Evolutionary conservation across 176 grass and related monocot species (phyloP).

Genomic region (Luzula sylvatica): DNA sequence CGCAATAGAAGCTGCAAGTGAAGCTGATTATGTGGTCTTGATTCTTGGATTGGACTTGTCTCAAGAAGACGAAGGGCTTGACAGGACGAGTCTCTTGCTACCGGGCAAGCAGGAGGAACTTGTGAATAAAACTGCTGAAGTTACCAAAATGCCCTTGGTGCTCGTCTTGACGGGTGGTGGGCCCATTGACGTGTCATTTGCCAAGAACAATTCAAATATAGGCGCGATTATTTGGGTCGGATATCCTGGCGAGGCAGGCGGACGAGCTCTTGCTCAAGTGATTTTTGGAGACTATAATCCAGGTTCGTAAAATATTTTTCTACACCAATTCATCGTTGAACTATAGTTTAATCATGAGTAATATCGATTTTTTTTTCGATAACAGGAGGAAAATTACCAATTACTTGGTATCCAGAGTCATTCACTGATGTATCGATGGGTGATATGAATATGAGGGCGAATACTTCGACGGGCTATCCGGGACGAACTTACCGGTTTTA

Average conservation of each 20-base stretch:
- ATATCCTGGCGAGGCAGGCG: slow-evolving; percentile 83
- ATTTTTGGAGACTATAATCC: slow-evolving; percentile 82
- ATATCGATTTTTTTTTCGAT: too few species aligned
- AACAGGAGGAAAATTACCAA: slow-evolving; percentile 48
- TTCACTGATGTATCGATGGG: slow-evolving; percentile 71
- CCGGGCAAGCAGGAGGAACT: slow-evolving; percentile 83
- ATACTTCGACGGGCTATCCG: slow-evolving; percentile 58
- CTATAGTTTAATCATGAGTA: too few species aligned
- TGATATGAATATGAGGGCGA: slow-evolving; percentile 78
- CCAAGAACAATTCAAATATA: slow-evolving; percentile 39
- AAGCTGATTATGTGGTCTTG: slow-evolving; percentile 47
- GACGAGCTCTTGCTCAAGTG: slow-evolving; percentile 69
- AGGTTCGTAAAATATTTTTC: slow-evolving; percentile 30
- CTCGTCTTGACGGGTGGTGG: slow-evolving; percentile 77
- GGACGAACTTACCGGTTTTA: slow-evolving; percentile 90
- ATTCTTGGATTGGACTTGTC: slow-evolving; percentile 74
- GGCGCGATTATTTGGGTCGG: slow-evolving; percentile 77
- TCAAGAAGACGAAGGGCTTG: slow-evolving; percentile 69
- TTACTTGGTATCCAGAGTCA: slow-evolving; percentile 84
- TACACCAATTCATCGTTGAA: neutral
- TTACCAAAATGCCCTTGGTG: slow-evolving; percentile 49
- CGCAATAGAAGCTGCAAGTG: slow-evolving; percentile 42
- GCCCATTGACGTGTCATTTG: slow-evolving; percentile 77
- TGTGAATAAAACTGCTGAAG: slow-evolving; percentile 28
- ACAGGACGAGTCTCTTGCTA: slow-evolving; percentile 72